phyloP scores from a whole-genome alignment of 371 early-diverging fungal species.

The Chytridiales sp. region DNA sequence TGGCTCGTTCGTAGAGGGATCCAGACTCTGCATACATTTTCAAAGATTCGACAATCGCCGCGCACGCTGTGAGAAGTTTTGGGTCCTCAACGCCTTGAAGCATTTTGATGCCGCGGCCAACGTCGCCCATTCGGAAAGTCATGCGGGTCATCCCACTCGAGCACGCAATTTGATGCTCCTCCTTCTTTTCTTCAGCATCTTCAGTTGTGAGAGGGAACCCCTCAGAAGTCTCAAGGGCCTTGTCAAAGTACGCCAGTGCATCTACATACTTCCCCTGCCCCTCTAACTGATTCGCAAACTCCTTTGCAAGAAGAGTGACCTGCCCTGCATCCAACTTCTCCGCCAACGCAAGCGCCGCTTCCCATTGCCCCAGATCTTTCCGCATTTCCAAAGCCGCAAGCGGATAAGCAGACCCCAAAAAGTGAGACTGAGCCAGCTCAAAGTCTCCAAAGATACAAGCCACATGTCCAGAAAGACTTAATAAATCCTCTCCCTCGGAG shows the following conservation, averaged over 20 bases:
- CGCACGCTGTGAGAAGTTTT: conserved; percentile 46
- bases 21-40: conserved; percentile 49
- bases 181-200: conserved; percentile 4
- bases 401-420: conserved; percentile 39
- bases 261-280: conserved; percentile 38
- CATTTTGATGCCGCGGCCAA: conserved; percentile 49
- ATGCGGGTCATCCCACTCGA: conserved; percentile 43
- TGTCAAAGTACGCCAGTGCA: conserved; percentile 47
- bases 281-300: conserved; percentile 52
- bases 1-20: conserved; percentile 41
- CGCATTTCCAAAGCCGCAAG: conserved; percentile 44
- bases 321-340: conserved; percentile 39
- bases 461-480: conserved; percentile 43
- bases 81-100: conserved; percentile 35
- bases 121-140: conserved; percentile 50
- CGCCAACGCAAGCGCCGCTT: conserved; percentile 51
- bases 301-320: conserved; percentile 39
- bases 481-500: conserved; percentile 34
- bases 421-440: conserved; percentile 48
- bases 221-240: conserved; percentile 37
- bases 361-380: conserved; percentile 50
- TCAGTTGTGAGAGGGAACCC: conserved; percentile 5
- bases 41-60: conserved; percentile 41
- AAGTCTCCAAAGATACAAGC: conserved; percentile 42
- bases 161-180: conserved; percentile 44